A percentile compares a stretch with the other conserved stretches of the same genome.
Conservation (phyloP, 2,329 filamentous ascomycete species). For the Phialophora verrucosa region DNA sequence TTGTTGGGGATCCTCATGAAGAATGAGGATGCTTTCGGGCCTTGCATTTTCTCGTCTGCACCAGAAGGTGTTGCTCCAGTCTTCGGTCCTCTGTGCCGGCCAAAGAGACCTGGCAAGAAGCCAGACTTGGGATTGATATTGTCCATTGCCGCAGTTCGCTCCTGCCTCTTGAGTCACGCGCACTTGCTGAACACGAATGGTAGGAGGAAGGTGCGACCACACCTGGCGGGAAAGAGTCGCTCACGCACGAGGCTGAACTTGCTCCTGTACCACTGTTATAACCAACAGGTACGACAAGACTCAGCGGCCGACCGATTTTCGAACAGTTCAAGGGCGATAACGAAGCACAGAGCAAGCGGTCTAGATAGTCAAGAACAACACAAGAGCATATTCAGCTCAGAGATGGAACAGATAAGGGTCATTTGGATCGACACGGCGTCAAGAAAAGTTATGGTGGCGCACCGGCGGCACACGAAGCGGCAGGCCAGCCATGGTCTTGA, state of each 20-base stretch:
- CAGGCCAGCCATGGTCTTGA: neutral
- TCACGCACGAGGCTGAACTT: slow-evolving; percentile 16
- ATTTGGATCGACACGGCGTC: slow-evolving; percentile 12
- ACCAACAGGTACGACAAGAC: neutral
- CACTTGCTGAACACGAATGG: neutral
- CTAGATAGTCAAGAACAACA: neutral
- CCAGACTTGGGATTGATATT: slow-evolving; percentile 33
- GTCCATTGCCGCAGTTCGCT: slow-evolving; percentile 31
- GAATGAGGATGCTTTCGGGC: slow-evolving; percentile 28
- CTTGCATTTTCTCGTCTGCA: slow-evolving; percentile 33
- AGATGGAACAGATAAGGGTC: slow-evolving; percentile 20
- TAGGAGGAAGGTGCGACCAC: neutral
- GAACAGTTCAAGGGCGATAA: slow-evolving; percentile 1
- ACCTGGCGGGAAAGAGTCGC: slow-evolving; percentile 16
- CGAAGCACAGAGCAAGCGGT: slow-evolving; percentile 1
- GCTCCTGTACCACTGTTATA: neutral
- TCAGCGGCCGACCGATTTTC: neutral
- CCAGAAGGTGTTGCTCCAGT: slow-evolving; percentile 24
- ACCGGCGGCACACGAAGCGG: slow-evolving; percentile 9
- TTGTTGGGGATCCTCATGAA: slow-evolving; percentile 42
- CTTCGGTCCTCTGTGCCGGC: slow-evolving; percentile 19
- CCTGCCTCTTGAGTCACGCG: slow-evolving; percentile 1
- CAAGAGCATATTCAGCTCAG: neutral
- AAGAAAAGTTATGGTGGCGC: slow-evolving; percentile 10
- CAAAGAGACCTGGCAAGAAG: slow-evolving; percentile 37